A percentile compares a stretch with the other conserved stretches of the same genome.
Evolutionary conservation across 1,139 yeast genomes (phyloP).

Genomic region (Suhomyces chickasaworum): DNA sequence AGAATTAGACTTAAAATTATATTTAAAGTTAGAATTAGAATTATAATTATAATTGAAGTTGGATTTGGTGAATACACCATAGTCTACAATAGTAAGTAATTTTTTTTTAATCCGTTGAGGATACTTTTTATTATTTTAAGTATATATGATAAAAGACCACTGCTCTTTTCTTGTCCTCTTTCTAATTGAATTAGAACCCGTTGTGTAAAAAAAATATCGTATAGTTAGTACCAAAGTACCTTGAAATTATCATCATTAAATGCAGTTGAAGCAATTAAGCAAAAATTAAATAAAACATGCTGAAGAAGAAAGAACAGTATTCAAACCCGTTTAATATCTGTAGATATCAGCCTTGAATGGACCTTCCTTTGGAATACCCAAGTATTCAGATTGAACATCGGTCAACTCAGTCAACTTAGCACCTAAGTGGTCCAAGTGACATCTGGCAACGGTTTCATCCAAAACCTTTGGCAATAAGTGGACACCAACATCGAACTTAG

Average conservation of each 20-base stretch:
- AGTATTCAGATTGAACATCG: slow-evolving; percentile 87
- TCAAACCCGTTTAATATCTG: slow-evolving; percentile 71
- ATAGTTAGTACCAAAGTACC: slow-evolving; percentile 4
- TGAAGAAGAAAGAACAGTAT: slow-evolving; percentile 14
- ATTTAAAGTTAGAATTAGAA: neutral
- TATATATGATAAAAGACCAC: slow-evolving; percentile 23
- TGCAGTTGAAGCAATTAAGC: slow-evolving; percentile 53
- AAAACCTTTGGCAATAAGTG: slow-evolving; percentile 97
- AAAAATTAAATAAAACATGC: slow-evolving; percentile 20
- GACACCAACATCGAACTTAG: slow-evolving; percentile 89
- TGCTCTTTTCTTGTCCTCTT: slow-evolving; percentile 17
- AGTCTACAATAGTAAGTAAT: neutral
- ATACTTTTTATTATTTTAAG: slow-evolving; percentile 30
- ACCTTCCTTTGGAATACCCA: slow-evolving; percentile 91
- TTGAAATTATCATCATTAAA: slow-evolving; percentile 32
- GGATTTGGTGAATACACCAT: too few species aligned
- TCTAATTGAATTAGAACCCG: slow-evolving; percentile 18
- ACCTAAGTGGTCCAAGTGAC: slow-evolving; percentile 95
- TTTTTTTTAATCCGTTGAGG: slow-evolving; percentile 40
- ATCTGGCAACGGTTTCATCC: slow-evolving; percentile 98
- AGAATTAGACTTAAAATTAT: too few species aligned
- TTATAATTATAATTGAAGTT: too few species aligned
- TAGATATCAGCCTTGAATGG: slow-evolving; percentile 98
- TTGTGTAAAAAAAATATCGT: slow-evolving; percentile 13
- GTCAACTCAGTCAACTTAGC: slow-evolving; percentile 83